These are phyloP conservation scores for Anthracocystis walkeri DNA, from an alignment of 1,284 basidiomycete genomes.

Conservation along the genomic window DNA sequence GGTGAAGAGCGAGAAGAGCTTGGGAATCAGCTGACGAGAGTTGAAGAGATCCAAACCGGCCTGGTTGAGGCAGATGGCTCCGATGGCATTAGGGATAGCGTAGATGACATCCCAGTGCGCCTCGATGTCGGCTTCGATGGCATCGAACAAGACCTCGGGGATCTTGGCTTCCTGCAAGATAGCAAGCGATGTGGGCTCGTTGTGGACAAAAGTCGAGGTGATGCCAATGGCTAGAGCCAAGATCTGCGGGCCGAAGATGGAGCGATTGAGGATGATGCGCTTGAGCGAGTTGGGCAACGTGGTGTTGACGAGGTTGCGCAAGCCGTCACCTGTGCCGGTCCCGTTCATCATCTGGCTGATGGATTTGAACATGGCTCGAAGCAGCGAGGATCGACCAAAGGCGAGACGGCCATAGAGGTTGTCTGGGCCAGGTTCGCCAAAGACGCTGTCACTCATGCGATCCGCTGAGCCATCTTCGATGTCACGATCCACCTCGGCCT, in stretches of 20 bases:
- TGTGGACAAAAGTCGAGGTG: conserved; percentile 98
- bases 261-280: conserved; percentile 84
- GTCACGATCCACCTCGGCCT: conserved; percentile 70
- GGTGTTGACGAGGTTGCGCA: conserved; percentile 93
- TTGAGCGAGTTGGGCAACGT: conserved; percentile 87
- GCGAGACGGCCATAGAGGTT: conserved; percentile 57
- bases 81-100: conserved; percentile 93
- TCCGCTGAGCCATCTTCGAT: conserved; percentile 45
- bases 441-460: conserved; percentile 72
- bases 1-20: conserved; percentile 86
- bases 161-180: conserved; percentile 92
- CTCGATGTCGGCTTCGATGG: conserved; percentile 86
- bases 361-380: conserved; percentile 92
- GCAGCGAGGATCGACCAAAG: conserved; percentile 71
- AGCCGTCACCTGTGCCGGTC: conserved; percentile 86
- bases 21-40: conserved; percentile 80
- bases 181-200: conserved; percentile 92
- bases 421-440: conserved; percentile 71
- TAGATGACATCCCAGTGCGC: conserved; percentile 79
- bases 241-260: conserved; percentile 86
- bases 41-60: conserved; percentile 85
- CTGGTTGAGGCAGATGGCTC: conserved; percentile 94
- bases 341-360: conserved; percentile 96
- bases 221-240: conserved; percentile 87
- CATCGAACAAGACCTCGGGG: conserved; percentile 88